Evolutionary conservation across 139 green algal genomes (phyloP), one percentile per base, ranked within the genome.

Genomic region (Raphidocelis subcapitata): DNA sequence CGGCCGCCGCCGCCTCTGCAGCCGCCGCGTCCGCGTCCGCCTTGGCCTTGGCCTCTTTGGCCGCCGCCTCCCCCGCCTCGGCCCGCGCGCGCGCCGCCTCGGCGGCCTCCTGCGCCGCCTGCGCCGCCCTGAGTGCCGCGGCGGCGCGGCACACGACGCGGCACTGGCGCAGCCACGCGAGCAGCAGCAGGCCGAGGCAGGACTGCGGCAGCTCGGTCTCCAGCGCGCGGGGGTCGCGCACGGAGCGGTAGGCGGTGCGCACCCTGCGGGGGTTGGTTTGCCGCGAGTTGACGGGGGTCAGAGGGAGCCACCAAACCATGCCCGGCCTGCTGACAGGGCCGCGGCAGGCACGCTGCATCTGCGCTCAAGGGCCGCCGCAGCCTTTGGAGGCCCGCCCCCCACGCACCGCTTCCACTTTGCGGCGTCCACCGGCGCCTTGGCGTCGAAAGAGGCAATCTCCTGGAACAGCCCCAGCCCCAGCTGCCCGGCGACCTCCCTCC

Each of bases 381-480:
- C n/a, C n/a, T n/a, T n/a, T n/a, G n/a, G n/a, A n/a, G n/a, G n/a
- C n/a, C n/a, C n/a, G n/a, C n/a, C n/a, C n/a, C 41, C 41, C 36
- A 52, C 70, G 21, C 33, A 77, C 72, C 26, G 37, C 62, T 57
- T 60, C 72, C 72, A 78, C 8, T 60, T 46, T 15, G 31, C 63
- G 10, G 23, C 21, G 35, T 77, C 73, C 1, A 67, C 5, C 49
- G 68, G 67, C 66, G 78, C 67, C 26, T 65, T 85, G 15, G 81
- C 78, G 61, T 89, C 77, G 49, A 80, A 86, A 3, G 57, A 75
- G 0, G 69, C 70, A 37, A 86, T 26, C 62, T 89, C 73, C 28
- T 79, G 59, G 55, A 86, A 89, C 12, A 81, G 59, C 16, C 28
- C n/a, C 29, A 70, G 37, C 23, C 28, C 67, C 36, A 86, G 66